phyloP scores from a whole-genome alignment of 768 basidiomycete species.

The Harrya chromipes region DNA sequence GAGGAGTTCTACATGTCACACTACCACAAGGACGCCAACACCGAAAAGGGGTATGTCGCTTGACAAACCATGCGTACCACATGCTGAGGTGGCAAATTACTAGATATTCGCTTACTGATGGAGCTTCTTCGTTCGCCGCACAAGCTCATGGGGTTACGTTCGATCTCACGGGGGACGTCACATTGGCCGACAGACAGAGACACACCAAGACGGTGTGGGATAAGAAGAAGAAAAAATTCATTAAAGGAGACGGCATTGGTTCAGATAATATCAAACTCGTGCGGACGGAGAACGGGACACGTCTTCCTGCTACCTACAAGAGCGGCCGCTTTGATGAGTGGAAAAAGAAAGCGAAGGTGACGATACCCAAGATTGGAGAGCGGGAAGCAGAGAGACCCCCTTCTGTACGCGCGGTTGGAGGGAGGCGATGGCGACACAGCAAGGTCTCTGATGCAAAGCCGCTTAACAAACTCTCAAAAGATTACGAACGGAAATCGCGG shows the following conservation, averaged over 20 bases:
- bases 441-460: conserved; percentile 64
- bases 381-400: conserved; percentile 49
- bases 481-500: conserved; percentile 73
- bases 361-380: conserved; percentile 81
- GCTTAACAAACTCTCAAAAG: conserved; percentile 65
- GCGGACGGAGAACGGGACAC: conserved; percentile 86
- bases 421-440: conserved; percentile 73
- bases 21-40: conserved; percentile 79
- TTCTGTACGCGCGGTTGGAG: conserved; percentile 35
- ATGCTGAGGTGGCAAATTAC: neutral
- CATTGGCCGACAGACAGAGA: conserved; percentile 53
- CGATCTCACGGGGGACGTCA: conserved; percentile 75
- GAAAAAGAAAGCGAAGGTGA: conserved; percentile 74
- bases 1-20: conserved; percentile 90
- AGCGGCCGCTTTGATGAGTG: conserved; percentile 96
- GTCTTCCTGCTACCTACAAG: conserved; percentile 87
- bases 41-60: conserved; percentile 82
- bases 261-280: conserved; percentile 94
- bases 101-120: conserved; percentile 88
- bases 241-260: conserved; percentile 80
- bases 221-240: conserved; percentile 93
- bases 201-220: conserved; percentile 79
- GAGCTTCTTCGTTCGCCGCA: conserved; percentile 78
- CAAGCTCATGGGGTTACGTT: conserved; percentile 80
- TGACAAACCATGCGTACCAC: neutral